These are phyloP conservation scores for Coix lacrymajobi DNA, from an alignment of 176 grass and related monocot genomes.

Conservation along the genomic window DNA sequence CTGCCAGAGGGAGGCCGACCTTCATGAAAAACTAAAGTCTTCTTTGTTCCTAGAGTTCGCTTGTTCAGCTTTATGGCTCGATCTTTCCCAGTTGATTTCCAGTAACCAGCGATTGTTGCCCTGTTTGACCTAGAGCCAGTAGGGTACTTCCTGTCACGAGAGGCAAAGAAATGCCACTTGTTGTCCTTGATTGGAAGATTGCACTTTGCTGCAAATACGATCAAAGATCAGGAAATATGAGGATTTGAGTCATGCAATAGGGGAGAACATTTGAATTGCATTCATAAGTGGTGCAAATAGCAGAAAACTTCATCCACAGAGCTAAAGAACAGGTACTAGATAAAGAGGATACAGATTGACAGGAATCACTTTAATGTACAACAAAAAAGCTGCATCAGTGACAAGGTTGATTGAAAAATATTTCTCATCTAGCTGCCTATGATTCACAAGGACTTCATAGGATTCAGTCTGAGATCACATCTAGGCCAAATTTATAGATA, in stretches of 20 bases:
- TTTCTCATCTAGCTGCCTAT: background rate
- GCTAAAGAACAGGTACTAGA: background rate
- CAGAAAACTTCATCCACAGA: background rate
- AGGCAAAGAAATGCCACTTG: conserved; percentile 92
- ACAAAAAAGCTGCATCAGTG: background rate
- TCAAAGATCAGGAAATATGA: conserved; percentile 19
- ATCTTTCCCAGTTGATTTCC: conserved; percentile 98
- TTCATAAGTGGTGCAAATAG: background rate
- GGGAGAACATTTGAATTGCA: background rate
- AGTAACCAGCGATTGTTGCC: conserved; percentile 73
- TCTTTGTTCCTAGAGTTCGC: conserved; percentile 72
- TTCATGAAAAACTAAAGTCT: conserved; percentile 95
- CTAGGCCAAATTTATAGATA: background rate
- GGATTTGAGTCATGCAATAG: background rate
- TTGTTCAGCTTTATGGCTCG: conserved; percentile 54
- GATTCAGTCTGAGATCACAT: background rate
- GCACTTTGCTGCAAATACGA: conserved; percentile 55
- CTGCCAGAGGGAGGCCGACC: conserved; percentile 73
- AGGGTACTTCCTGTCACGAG: conserved; percentile 80
- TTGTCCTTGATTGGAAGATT: conserved; percentile 53
- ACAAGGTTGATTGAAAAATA: background rate
- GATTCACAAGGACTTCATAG: background rate
- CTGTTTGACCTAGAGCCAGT: conserved; percentile 73
- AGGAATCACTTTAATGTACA: conserved; percentile 13
- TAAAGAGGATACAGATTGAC: conserved; percentile 6